These are phyloP conservation scores for Colletotrichum musicola DNA, from an alignment of 2,329 filamentous ascomycete species.

Conservation along the genomic window DNA sequence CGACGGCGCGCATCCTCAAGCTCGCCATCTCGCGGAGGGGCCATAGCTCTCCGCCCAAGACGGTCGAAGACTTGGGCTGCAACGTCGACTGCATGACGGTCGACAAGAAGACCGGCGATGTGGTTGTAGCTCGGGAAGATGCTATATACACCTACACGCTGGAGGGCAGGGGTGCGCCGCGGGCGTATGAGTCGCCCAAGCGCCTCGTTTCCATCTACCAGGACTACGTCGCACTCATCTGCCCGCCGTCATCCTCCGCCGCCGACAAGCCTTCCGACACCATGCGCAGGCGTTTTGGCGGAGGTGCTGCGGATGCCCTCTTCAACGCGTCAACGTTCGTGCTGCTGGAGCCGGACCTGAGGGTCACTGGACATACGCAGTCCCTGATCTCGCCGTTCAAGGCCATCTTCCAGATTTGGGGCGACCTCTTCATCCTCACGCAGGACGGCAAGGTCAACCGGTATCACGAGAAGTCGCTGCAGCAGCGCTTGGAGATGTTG, in stretches of 20 bases:
- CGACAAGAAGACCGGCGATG: slow-evolving; percentile 82
- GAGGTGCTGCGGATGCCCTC: slow-evolving; percentile 76
- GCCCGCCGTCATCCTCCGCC: slow-evolving; percentile 72
- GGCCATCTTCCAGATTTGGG: slow-evolving; percentile 88
- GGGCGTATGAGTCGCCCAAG: slow-evolving; percentile 92
- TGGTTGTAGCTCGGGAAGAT: slow-evolving; percentile 94
- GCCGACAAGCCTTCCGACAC: slow-evolving; percentile 69
- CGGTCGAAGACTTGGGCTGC: slow-evolving; percentile 90
- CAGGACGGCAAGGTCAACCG: slow-evolving; percentile 92
- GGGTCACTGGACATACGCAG: slow-evolving; percentile 91
- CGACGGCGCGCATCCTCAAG: slow-evolving; percentile 87
- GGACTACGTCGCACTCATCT: slow-evolving; percentile 89
- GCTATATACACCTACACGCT: slow-evolving; percentile 93
- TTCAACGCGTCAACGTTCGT: slow-evolving; percentile 92
- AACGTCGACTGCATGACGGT: slow-evolving; percentile 95
- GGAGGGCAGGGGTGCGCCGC: slow-evolving; percentile 87
- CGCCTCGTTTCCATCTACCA: slow-evolving; percentile 82
- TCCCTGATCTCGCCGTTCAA: slow-evolving; percentile 84
- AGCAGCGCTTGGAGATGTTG: slow-evolving; percentile 91
- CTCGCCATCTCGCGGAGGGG: slow-evolving; percentile 89
- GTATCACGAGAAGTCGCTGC: slow-evolving; percentile 91
- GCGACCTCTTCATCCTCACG: slow-evolving; percentile 89
- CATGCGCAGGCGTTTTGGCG: slow-evolving; percentile 79
- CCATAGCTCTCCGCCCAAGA: slow-evolving; percentile 88
- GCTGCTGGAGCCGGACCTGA: slow-evolving; percentile 89